Evolutionary conservation across 192 early-diverging fungal species (phyloP).

Genomic region (Podila epigama): DNA sequence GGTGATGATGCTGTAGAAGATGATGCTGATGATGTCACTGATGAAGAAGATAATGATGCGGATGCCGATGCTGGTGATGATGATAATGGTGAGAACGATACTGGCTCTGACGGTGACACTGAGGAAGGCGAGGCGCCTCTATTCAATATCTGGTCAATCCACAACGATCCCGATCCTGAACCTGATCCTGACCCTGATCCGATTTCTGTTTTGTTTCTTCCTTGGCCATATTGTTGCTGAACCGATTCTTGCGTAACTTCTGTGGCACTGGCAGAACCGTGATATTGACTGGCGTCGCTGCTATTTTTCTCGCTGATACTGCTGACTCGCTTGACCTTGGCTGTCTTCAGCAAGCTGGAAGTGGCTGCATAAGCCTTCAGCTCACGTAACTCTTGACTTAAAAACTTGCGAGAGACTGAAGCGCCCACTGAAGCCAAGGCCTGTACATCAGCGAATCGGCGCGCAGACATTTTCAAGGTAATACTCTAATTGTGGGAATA

Average conservation of each 20-base stretch:
- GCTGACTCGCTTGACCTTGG: neutral
- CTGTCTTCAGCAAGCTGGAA: conserved; percentile 24
- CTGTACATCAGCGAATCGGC: conserved; percentile 44
- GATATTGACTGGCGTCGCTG: neutral
- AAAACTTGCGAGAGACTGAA: conserved; percentile 16
- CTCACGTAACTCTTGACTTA: conserved; percentile 18
- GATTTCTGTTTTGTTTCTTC: neutral
- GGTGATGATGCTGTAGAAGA: neutral
- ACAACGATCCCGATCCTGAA: conserved; percentile 1
- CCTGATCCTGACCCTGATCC: neutral
- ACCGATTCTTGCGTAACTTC: neutral
- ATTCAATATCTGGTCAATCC: conserved; percentile 28
- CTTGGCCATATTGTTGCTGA: neutral
- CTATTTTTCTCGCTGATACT: neutral
- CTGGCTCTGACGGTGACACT: conserved; percentile 1
- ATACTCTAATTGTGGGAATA: no score
- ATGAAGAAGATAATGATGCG: neutral
- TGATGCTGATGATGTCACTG: conserved; percentile 4
- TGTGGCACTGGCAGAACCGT: neutral
- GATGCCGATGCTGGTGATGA: neutral
- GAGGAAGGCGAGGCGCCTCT: neutral
- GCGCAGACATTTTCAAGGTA: conserved; percentile 42
- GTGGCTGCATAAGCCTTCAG: conserved; percentile 35
- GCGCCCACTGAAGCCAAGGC: conserved; percentile 24
- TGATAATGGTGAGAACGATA: neutral